Base-by-base conservation (phyloP, 202 grass and related monocot species). In the Dendrocalamus latiflorus region DNA sequence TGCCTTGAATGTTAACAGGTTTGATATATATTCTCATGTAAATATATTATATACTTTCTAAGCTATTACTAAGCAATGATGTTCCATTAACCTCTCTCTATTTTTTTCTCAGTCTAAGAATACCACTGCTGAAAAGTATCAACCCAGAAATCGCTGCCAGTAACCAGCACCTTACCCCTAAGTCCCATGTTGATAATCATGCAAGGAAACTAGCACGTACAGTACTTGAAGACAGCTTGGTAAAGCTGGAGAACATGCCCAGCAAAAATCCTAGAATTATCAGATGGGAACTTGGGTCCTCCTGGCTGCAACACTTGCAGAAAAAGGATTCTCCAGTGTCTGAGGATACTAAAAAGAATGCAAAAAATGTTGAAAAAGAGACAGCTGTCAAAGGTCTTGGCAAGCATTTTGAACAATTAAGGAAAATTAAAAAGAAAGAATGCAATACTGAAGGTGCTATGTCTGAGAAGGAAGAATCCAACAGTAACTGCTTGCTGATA, bases 1-100 rank as follows among this genome's bases (percentile, higher is more conserved):
- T 91, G 87, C 91, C 77, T 86, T 99, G 41, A 99, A 99, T 82
- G 65, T 96, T 63, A 92, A 99, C 91, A 99, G 97, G 97, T 99
- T 87, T 83, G 57, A 69, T 54, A 70, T 39, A 38, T 82, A 61
- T 33, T 60, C 68, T 74, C 24, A 50, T 71, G 42, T 62, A 53
- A 56, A 58, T 58, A 79, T 62, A 62, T 6, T 33, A 58, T 58
- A 79, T 33, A 33, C 26, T 33, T 33, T 28, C 25, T 33, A 62
- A 62, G 25, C 25, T 33, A 62, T 30, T 62, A 33, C 59, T 62
- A 62, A 33, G 58, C 57, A 41, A 12, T 68, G 20, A 75, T 70
- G 45, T 47, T 82, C 42, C 43, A 65, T 65, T 78, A 70, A 72
- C 54, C 4, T 18, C 16, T 18, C 41, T 62, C 42, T 82, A 26